These are phyloP conservation scores for Ophiosphaerella narmari DNA, from an alignment of 2,329 filamentous ascomycete species.

Conservation along the genomic window DNA sequence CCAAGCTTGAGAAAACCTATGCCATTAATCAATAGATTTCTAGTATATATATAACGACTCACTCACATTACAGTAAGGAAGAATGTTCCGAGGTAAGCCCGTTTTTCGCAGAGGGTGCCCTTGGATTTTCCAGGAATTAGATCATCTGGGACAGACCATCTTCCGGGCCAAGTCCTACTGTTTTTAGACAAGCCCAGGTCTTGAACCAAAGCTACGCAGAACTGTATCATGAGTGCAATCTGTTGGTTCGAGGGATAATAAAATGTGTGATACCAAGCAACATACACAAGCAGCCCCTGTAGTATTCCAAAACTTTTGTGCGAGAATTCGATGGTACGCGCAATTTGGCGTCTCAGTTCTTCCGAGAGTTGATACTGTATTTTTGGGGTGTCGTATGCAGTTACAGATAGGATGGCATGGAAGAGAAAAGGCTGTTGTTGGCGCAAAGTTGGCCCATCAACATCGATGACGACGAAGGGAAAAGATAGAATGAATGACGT, in stretches of 20 bases:
- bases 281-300: conserved; percentile 45
- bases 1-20: conserved; percentile 27
- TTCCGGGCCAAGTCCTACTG: not conserved
- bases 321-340: conserved; percentile 37
- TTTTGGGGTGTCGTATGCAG: conserved; percentile 22
- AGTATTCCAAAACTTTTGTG: conserved; percentile 47
- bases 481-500: conserved; percentile 19
- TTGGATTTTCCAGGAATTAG: not conserved
- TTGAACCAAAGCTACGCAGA: conserved; percentile 44
- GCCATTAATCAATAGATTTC: conserved; percentile 1
- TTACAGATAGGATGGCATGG: conserved; percentile 37
- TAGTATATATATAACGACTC: not conserved
- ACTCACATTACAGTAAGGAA: conserved; percentile 23
- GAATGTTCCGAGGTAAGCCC: conserved; percentile 28
- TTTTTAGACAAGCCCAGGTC: conserved; percentile 35
- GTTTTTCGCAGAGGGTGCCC: conserved; percentile 11
- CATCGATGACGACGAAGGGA: conserved; percentile 29
- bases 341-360: conserved; percentile 33
- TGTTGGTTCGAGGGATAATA: conserved; percentile 35
- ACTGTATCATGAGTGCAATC: conserved; percentile 38
- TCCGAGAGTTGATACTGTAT: conserved; percentile 35
- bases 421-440: conserved; percentile 42
- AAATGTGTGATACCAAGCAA: conserved; percentile 45
- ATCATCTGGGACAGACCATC: not conserved
- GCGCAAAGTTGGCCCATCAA: conserved; percentile 15